Evolutionary conservation across 2,329 filamentous ascomycete species (phyloP).

Genomic region (Huntiella moniliformis): DNA sequence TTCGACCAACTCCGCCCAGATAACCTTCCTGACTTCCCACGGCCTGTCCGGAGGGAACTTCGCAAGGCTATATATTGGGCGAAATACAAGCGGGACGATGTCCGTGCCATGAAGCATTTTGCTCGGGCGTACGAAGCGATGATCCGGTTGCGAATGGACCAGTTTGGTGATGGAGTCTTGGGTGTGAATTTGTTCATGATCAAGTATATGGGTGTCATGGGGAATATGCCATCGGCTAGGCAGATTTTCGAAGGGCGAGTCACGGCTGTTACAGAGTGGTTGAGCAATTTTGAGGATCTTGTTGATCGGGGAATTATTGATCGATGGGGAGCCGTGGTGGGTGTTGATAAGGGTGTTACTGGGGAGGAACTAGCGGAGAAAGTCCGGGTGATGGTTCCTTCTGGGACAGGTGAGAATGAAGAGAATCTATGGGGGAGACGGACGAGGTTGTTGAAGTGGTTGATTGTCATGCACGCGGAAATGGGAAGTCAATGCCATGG

Average conservation of each 20-base stretch:
- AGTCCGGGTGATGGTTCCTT: conserved; percentile 12
- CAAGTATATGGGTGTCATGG: conserved; percentile 58
- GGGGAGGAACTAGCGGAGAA: conserved; percentile 17
- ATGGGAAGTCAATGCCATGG: conserved; percentile 67
- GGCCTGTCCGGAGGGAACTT: conserved; percentile 7
- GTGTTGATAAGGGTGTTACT: conserved; percentile 13
- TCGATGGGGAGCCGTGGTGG: conserved; percentile 18
- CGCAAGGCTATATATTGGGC: conserved; percentile 12
- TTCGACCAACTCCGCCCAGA: conserved; percentile 8
- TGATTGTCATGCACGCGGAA: conserved; percentile 62
- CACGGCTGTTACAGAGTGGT: conserved; percentile 46
- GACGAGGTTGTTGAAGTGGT: conserved; percentile 51
- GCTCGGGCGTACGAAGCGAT: conserved; percentile 8
- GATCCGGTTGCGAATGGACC: conserved; percentile 38
- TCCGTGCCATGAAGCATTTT: conserved; percentile 10
- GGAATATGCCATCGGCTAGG: conserved; percentile 50
- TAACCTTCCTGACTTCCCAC: conserved; percentile 6
- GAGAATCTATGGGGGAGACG: conserved; percentile 39
- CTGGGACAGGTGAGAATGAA: conserved; percentile 22
- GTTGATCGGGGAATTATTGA: conserved; percentile 28
- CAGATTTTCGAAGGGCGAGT: conserved; percentile 63
- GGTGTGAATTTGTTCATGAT: conserved; percentile 74
- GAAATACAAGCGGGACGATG: conserved; percentile 11
- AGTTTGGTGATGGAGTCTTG: conserved; percentile 76
- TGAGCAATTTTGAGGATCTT: conserved; percentile 33